phyloP scores from a whole-genome alignment of 2,329 filamentous ascomycete species.

The Myriosclerotinia scirpicola region DNA sequence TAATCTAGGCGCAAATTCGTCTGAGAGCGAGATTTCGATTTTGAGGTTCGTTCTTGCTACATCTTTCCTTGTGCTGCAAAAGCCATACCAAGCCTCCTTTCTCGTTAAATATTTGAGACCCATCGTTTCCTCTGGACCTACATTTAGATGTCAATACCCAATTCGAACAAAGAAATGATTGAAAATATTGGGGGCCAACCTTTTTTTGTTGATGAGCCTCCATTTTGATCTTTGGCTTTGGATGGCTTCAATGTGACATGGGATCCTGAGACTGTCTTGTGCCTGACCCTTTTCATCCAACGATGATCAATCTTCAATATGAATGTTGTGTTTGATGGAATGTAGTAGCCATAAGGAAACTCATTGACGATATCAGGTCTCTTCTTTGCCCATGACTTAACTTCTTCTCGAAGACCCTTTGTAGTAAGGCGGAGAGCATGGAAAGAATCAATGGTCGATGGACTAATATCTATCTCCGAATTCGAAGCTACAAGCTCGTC shows the following conservation, averaged over 20 bases:
- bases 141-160: no score
- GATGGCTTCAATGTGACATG: background rate
- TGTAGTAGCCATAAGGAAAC: constrained; percentile 3
- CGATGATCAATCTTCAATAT: constrained; percentile 1
- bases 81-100: background rate
- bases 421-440: background rate
- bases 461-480: constrained; percentile 3
- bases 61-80: background rate
- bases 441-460: background rate
- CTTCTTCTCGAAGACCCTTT: constrained; percentile 7
- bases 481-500: background rate
- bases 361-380: constrained; percentile 1
- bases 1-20: background rate
- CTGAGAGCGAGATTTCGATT: background rate
- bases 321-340: background rate
- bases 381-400: background rate
- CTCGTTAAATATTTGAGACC: background rate
- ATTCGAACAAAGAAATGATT: no score
- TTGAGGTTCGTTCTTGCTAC: background rate
- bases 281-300: background rate
- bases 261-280: constrained; percentile 1
- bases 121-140: background rate
- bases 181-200: no score
- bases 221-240: background rate
- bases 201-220: no score